Base-by-base conservation (phyloP, 2,329 filamentous ascomycete genomes). In the Alternaria dauci region DNA sequence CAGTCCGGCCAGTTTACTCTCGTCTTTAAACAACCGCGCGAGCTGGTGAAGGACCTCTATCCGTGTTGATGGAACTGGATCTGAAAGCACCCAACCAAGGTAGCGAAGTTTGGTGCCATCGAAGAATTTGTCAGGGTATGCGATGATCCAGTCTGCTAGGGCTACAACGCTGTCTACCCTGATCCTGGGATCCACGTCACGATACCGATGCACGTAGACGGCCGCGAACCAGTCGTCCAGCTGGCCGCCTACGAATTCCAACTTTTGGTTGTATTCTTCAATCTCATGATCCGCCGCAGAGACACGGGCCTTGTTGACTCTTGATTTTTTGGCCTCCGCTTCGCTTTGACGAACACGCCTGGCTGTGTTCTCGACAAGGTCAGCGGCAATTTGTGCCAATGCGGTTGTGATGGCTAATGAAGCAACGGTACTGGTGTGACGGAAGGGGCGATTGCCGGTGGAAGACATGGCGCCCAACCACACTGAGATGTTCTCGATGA, bases 391-490 rank as follows among this genome's bases (percentile, higher is more conserved):
- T 47, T 87, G 84, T 65, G 93, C 94, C 26, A 98, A 83, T 0
- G 91, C 88, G 34, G 88, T 92, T 57, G 92, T 90, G 66, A 97
- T 90, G 16, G 92, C 86, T 34, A 98, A 82, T 1, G 92, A 90
- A 25, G 94, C 89, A 0, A 95, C 89, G 2, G 94, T 97, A 1
- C 94, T 91, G 0, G 95, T 99, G 79, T 99, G 95, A 66, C 95
- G 88, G 79, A 99, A 97, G 2, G 95, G 93, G 56, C 95, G 89
- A 63, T 94, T 89, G 4, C 88, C 86, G 0, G 93, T 94, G 4
- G 93, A 95, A 3, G 94, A 95, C 90, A 99, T 92, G 60, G 92
- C 91, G 39, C 89, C 90, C 61, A 97, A 85, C 95, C 95, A 99
- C 59, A 92, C 86, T 69, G 93, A 89, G 48, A 98, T 86, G 73